A percentile compares a stretch with the other conserved stretches of the same genome.
Conservation (phyloP, 2,329 filamentous ascomycete species). For the Calcarisporium arbuscula region DNA sequence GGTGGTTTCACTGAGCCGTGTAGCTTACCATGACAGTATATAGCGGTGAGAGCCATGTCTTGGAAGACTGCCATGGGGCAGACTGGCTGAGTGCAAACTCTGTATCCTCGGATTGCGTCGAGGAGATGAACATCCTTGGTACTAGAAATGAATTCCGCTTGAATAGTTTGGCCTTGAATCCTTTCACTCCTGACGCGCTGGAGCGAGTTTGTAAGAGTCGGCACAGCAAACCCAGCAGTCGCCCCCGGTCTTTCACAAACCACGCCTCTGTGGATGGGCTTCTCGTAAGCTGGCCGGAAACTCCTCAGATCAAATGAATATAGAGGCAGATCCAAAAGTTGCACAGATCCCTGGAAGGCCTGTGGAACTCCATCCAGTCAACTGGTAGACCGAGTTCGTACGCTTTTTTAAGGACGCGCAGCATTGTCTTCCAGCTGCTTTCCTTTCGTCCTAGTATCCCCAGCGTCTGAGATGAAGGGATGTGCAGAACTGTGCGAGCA, state of each 20-base stretch:
- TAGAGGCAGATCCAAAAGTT: no score
- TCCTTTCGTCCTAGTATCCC: not conserved
- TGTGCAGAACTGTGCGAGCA: not conserved
- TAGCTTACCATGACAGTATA: not conserved
- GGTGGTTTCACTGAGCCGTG: not conserved
- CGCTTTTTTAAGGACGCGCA: not conserved
- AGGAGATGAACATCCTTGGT: not conserved
- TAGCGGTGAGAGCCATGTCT: not conserved
- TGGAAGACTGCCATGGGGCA: not conserved
- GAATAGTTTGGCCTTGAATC: not conserved
- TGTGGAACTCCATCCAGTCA: not conserved
- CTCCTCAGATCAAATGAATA: conserved; percentile 1
- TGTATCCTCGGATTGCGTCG: not conserved
- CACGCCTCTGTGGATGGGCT: not conserved
- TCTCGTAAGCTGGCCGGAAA: conserved; percentile 2
- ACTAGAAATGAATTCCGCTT: not conserved
- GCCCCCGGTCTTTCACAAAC: not conserved
- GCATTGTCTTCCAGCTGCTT: not conserved
- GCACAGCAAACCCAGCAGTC: not conserved
- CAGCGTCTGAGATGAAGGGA: not conserved
- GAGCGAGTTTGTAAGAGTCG: not conserved
- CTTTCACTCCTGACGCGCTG: not conserved
- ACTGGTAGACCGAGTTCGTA: not conserved
- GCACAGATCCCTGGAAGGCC: not conserved
- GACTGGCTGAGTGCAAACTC: not conserved